These are phyloP conservation scores for Termitomyces sp. DNA, from an alignment of 768 basidiomycete species.

Conservation along the genomic window DNA sequence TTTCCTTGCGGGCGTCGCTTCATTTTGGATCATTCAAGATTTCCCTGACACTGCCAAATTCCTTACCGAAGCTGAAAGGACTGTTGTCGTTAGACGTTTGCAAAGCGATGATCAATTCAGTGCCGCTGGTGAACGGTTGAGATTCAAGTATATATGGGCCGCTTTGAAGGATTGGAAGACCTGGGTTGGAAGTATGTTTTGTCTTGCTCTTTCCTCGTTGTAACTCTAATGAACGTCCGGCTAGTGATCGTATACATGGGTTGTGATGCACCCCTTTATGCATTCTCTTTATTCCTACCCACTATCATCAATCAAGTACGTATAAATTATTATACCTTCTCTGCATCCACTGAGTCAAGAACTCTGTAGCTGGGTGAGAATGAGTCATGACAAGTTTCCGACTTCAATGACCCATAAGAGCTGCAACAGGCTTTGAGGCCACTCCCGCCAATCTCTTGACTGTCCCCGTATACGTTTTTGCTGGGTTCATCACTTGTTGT, in stretches of 20 bases:
- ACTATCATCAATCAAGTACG: constrained; percentile 69
- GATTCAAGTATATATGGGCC: constrained; percentile 49
- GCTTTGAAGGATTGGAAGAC: constrained; percentile 72
- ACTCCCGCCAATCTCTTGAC: constrained; percentile 72
- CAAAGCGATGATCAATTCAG: constrained; percentile 67
- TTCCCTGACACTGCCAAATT: constrained; percentile 81
- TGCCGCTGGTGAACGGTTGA: constrained; percentile 62
- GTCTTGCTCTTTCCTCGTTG: background rate
- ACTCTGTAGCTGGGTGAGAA: constrained; percentile 23
- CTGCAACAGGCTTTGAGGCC: constrained; percentile 47
- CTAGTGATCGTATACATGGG: constrained; percentile 54
- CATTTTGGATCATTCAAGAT: constrained; percentile 77
- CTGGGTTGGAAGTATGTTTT: constrained; percentile 46
- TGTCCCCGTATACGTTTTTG: constrained; percentile 70
- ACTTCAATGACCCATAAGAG: background rate
- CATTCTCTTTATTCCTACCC: constrained; percentile 73
- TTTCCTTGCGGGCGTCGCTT: constrained; percentile 54
- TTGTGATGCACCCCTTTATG: constrained; percentile 63
- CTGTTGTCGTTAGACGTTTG: constrained; percentile 57
- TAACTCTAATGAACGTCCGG: background rate
- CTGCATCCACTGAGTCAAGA: constrained; percentile 1
- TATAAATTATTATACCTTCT: background rate
- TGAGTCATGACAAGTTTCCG: background rate
- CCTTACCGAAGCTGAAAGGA: constrained; percentile 64
- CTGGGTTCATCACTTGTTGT: constrained; percentile 57